Evolutionary conservation across 345 rosid species (phyloP), one percentile per base, ranked within the genome.

Genomic region (Arabidopsis arenosa): DNA sequence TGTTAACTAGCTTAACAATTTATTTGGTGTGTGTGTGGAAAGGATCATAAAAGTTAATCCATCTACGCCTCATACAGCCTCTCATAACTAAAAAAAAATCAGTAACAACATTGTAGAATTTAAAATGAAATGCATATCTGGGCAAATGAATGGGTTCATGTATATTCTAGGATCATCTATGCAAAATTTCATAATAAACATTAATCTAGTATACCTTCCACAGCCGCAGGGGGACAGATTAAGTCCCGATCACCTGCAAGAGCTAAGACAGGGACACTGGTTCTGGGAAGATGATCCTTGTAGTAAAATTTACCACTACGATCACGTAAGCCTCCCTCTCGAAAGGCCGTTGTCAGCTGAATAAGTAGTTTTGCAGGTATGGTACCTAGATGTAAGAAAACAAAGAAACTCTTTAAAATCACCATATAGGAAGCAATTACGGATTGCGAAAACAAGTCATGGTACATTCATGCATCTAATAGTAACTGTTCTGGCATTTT

Each of bases 181-280:
- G 74, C 69, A 32, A 11, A 51, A 18, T 18, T 66, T 61, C 23
- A 52, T 33, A 33, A 43, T 30, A 62, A 15, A 37, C 30, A 57
- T 64, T 32, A 30, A 5, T 37, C 6, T 15, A 71, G 37, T 32
- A 45, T 86, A 90, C 99, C 97, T 73, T 88, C 89, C 36, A 92
- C 99, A 77, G 99, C 97, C 63, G 82, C 88, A 40, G 96, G 93
- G 26, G 99, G 99, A 64, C 99, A 95, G 74, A 95, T 92, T 72
- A 87, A 83, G 87, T 95, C 97, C 77, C 68, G 78, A 71, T 95
- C 96, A 75, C 99, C 99, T 32, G 99, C 99, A 68, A 92, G 68
- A 2, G 99, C 99, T 79, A 95, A 78, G 70, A 92, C 83, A 56
- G 99, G 97, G 45, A 89, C 86, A 74, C 40, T 85, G 78, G 79